These are phyloP conservation scores for Ruellia speciosa DNA, from an alignment of 305 asterid species.

Conservation along the genomic window DNA sequence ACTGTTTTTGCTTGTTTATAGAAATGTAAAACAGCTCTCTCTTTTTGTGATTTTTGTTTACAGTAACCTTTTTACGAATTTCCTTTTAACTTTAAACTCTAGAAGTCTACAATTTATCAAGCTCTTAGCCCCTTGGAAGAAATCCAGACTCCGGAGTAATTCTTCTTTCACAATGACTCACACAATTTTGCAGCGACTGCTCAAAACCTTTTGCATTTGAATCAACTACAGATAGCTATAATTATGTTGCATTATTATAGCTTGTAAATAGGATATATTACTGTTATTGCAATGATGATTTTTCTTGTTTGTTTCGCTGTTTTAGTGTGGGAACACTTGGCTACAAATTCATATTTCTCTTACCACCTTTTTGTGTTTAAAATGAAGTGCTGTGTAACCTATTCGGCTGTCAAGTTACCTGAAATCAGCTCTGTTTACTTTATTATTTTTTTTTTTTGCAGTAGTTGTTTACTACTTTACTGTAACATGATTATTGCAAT, in stretches of 20 bases:
- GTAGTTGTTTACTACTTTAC: not conserved
- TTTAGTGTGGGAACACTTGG: not conserved
- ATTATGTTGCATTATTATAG: not conserved
- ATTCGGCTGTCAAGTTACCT: not conserved
- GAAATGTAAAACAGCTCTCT: not conserved
- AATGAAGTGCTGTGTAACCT: not conserved
- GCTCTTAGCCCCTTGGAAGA: not conserved
- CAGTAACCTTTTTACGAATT: no score
- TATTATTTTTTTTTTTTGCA: no score
- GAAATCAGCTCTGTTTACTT: not conserved
- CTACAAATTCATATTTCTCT: not conserved
- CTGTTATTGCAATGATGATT: not conserved
- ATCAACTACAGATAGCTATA: no score
- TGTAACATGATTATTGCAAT: constrained; percentile 11
- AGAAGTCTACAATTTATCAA: not conserved
- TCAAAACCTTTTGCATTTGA: not conserved
- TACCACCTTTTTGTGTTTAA: not conserved
- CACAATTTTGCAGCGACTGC: not conserved
- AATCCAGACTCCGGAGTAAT: not conserved
- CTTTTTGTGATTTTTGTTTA: no score
- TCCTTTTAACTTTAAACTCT: not conserved
- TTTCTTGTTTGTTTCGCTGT: no score
- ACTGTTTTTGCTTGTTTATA: not conserved
- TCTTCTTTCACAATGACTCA: not conserved
- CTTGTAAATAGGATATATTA: not conserved